Conservation (phyloP, 495 filamentous ascomycete genomes). For the Neurospora hispaniola region DNA sequence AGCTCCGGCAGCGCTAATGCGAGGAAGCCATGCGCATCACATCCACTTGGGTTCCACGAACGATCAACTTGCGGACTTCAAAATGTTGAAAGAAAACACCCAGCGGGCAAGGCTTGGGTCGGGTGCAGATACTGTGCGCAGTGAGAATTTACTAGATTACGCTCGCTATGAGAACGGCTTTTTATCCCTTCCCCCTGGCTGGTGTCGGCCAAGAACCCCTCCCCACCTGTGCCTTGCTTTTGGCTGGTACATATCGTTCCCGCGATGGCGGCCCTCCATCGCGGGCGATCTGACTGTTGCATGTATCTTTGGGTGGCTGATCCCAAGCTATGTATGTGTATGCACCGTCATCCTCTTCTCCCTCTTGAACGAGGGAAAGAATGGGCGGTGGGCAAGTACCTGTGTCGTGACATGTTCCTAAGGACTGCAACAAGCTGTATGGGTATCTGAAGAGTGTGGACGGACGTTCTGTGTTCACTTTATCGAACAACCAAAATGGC, state of each 20-base stretch:
- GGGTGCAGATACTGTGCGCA: neutral
- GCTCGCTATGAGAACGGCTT: neutral
- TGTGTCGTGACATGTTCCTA: neutral
- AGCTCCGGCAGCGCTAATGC: neutral
- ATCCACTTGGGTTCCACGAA: neutral
- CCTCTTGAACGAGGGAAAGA: neutral
- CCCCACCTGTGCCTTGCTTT: slow-evolving; percentile 1
- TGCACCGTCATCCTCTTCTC: neutral
- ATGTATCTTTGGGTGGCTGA: neutral
- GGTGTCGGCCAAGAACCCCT: neutral
- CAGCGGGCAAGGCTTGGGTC: neutral
- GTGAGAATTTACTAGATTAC: too few relatives aligned
- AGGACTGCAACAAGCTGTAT: neutral
- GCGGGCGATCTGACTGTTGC: slow-evolving; percentile 1
- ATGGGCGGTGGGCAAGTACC: neutral
- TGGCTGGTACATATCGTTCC: slow-evolving; percentile 2
- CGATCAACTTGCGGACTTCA: neutral
- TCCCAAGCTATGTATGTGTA: neutral
- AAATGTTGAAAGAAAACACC: neutral
- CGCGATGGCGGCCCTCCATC: slow-evolving; percentile 12
- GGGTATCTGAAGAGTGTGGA: neutral
- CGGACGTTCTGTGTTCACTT: too few relatives aligned
- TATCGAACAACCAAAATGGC: neutral
- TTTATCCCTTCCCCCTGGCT: neutral
- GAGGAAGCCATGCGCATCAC: neutral